Evolutionary conservation across 1,139 yeast genomes (phyloP).

Genomic region (Blastobotrys proliferans): DNA sequence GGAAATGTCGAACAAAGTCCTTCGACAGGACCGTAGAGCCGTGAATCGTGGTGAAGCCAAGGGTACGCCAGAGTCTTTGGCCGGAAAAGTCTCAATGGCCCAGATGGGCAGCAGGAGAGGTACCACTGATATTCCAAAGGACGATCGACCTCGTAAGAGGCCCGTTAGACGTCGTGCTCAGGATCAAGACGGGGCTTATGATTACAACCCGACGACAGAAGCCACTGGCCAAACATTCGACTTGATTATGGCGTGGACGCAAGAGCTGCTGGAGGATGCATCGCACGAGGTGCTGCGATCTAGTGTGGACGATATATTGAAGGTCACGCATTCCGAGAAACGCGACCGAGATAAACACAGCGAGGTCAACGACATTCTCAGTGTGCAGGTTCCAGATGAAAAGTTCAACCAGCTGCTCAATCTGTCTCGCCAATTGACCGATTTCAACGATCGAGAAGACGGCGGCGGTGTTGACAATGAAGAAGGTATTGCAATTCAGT

Average conservation of each 20-base stretch:
- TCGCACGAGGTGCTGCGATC: constrained; percentile 52
- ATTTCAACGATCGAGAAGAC: constrained; percentile 42
- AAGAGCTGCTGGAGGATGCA: constrained; percentile 45
- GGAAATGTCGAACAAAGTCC: constrained; percentile 66
- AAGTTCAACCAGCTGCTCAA: constrained; percentile 52
- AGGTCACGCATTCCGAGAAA: constrained; percentile 50
- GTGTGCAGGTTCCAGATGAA: constrained; percentile 40
- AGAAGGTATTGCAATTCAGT: constrained; percentile 42
- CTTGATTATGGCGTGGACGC: constrained; percentile 48
- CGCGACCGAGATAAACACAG: constrained; percentile 42
- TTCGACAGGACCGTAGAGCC: constrained; percentile 52
- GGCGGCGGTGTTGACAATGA: constrained; percentile 37
- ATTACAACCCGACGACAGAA: constrained; percentile 49
- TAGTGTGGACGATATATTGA: constrained; percentile 64
- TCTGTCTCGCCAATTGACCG: constrained; percentile 55
- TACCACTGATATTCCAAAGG: constrained; percentile 15
- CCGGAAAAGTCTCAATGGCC: constrained; percentile 56
- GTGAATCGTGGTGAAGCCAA: constrained; percentile 45
- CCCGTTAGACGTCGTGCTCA: constrained; percentile 10
- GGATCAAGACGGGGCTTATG: constrained; percentile 11
- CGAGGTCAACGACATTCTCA: constrained; percentile 48
- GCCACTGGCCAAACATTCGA: constrained; percentile 45
- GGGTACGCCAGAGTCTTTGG: constrained; percentile 66
- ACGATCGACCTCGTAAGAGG: constrained; percentile 19
- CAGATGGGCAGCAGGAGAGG: constrained; percentile 65